These are phyloP conservation scores for Vararia minispora DNA, from an alignment of 768 basidiomycete genomes.

Conservation along the genomic window DNA sequence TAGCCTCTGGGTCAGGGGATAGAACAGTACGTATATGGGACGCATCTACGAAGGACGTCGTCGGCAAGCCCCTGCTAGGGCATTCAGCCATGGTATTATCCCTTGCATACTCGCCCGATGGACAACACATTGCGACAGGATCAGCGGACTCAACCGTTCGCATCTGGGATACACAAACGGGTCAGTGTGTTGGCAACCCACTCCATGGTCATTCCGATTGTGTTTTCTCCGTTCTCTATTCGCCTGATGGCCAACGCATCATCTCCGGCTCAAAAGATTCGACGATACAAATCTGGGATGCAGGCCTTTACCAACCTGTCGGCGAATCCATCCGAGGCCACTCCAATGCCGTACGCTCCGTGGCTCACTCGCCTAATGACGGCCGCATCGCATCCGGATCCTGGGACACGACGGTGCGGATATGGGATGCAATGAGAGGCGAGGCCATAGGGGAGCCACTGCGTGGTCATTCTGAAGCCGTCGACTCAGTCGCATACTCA, in stretches of 20 bases:
- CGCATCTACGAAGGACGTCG: not conserved
- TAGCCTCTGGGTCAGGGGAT: conserved; percentile 1
- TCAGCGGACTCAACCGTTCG: not conserved
- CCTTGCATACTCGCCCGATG: conserved; percentile 1
- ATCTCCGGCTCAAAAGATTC: conserved; percentile 4
- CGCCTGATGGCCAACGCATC: conserved; percentile 22
- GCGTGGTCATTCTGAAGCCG: not conserved
- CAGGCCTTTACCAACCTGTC: not conserved
- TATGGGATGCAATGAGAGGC: conserved; percentile 1
- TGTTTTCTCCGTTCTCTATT: conserved; percentile 40
- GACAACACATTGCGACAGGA: not conserved
- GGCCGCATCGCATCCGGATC: not conserved
- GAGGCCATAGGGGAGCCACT: not conserved
- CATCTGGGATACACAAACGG: not conserved
- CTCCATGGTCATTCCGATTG: conserved; percentile 37
- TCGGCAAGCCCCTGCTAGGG: not conserved
- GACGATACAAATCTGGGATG: conserved; percentile 7
- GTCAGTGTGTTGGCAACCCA: conserved; percentile 15
- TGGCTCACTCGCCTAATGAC: conserved; percentile 5
- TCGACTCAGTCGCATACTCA: not conserved
- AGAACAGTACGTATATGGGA: conserved; percentile 3
- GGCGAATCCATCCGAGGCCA: conserved; percentile 1
- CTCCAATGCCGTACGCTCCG: not conserved
- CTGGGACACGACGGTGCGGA: conserved; percentile 1
- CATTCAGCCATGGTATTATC: not conserved